Evolutionary conservation across 1,284 basidiomycete species (phyloP).

Genomic region (Peniophora sp.): DNA sequence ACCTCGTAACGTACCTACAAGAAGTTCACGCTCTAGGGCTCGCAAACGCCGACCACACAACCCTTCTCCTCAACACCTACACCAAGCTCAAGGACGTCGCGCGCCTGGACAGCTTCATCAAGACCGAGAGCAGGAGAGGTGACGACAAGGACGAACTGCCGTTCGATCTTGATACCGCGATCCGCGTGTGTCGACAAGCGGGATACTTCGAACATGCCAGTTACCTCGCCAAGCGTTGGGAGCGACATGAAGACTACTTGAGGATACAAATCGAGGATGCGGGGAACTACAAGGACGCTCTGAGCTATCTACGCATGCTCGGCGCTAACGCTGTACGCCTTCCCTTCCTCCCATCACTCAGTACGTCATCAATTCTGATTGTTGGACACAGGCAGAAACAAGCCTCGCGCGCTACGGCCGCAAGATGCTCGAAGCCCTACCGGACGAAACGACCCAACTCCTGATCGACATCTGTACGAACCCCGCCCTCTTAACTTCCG

Average conservation of each 20-base stretch:
- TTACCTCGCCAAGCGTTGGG: constrained; percentile 90
- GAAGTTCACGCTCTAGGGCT: constrained; percentile 85
- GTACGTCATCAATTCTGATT: constrained; percentile 3
- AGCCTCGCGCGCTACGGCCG: constrained; percentile 82
- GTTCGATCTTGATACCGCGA: constrained; percentile 95
- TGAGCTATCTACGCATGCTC: constrained; percentile 73
- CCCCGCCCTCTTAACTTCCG: constrained; percentile 33
- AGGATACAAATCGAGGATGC: constrained; percentile 94
- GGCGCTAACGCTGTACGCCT: constrained; percentile 70
- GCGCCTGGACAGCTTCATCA: constrained; percentile 88
- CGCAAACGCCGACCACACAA: constrained; percentile 96
- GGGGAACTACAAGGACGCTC: constrained; percentile 74
- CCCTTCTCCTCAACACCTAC: constrained; percentile 91
- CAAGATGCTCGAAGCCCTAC: constrained; percentile 74
- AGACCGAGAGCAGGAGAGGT: constrained; percentile 57
- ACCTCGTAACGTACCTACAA: constrained; percentile 93
- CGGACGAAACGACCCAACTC: constrained; percentile 83
- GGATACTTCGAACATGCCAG: constrained; percentile 94
- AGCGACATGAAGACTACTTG: constrained; percentile 87
- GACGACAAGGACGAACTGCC: constrained; percentile 62
- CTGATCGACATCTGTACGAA: constrained; percentile 90
- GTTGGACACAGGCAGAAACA: constrained; percentile 54
- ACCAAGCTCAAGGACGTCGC: constrained; percentile 92
- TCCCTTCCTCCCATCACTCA: constrained; percentile 1
- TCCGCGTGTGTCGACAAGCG: constrained; percentile 92